Conservation (phyloP, 2,329 filamentous ascomycete species). For the Periconia sp. region DNA sequence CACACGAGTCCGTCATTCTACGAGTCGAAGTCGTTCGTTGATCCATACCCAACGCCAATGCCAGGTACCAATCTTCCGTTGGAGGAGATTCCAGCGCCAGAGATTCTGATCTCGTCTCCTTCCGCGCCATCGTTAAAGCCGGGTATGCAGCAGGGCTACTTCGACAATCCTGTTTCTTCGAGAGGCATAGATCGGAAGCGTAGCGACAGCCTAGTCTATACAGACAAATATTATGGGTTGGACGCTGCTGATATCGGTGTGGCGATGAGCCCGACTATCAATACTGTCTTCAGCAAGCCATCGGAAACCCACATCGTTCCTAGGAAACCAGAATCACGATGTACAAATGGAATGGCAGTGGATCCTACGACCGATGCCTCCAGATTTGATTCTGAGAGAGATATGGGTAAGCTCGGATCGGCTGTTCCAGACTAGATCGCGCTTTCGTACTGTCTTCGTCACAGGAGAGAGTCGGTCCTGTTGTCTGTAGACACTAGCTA, state of each 20-base stretch:
- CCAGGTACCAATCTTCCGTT: constrained; percentile 30
- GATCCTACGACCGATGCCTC: not conserved
- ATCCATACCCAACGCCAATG: constrained; percentile 27
- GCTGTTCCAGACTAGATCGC: too few relatives aligned
- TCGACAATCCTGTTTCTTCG: constrained; percentile 7
- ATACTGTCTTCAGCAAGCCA: not conserved
- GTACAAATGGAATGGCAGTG: constrained; percentile 1
- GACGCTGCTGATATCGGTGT: not conserved
- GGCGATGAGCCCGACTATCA: not conserved
- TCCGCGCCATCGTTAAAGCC: constrained; percentile 1
- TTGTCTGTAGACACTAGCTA: too few relatives aligned
- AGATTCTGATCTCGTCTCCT: constrained; percentile 13
- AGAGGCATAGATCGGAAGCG: not conserved
- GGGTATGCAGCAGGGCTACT: constrained; percentile 14
- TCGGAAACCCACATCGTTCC: not conserved
- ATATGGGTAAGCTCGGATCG: not conserved
- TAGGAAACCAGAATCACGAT: constrained; percentile 2
- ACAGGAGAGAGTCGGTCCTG: too few relatives aligned
- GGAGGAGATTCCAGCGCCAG: constrained; percentile 14
- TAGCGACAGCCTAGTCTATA: not conserved
- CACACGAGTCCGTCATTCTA: too few relatives aligned
- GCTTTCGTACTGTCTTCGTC: too few relatives aligned
- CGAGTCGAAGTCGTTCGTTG: too few relatives aligned
- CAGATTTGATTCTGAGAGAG: constrained; percentile 1
- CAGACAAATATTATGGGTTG: not conserved